Evolutionary conservation across 2,329 filamentous ascomycete species (phyloP).

Genomic region (Fusarium sambucinum): DNA sequence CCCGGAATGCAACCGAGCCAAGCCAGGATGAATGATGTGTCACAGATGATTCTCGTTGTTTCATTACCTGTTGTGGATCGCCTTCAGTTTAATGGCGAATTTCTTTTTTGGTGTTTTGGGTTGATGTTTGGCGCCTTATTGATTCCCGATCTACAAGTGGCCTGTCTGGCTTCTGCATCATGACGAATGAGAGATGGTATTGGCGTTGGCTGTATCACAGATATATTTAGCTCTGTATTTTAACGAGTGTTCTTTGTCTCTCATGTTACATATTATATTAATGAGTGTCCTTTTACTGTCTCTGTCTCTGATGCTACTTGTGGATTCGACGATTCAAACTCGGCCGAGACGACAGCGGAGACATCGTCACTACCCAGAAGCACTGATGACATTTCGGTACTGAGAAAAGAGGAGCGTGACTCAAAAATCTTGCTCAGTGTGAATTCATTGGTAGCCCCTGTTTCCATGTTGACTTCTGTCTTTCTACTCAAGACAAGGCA

Average conservation of each 20-base stretch:
- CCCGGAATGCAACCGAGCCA: neutral
- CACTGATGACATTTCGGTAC: neutral
- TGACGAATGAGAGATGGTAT: conserved; percentile 39
- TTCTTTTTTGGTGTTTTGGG: conserved; percentile 38
- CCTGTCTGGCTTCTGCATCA: conserved; percentile 31
- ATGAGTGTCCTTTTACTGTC: conserved; percentile 14
- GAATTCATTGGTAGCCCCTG: conserved; percentile 1
- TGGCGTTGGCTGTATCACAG: conserved; percentile 39
- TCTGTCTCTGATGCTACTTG: conserved; percentile 3
- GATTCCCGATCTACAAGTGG: conserved; percentile 37
- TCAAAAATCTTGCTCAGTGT: neutral
- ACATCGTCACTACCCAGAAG: neutral
- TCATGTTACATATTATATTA: conserved; percentile 23
- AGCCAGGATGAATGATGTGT: conserved; percentile 8
- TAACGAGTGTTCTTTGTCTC: conserved; percentile 29
- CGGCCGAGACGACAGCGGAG: conserved; percentile 9
- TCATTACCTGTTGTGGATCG: conserved; percentile 8
- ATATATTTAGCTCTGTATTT: conserved; percentile 38
- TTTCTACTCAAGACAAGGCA: conserved; percentile 5
- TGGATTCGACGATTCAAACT: conserved; percentile 16
- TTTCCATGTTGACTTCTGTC: neutral
- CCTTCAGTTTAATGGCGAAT: conserved; percentile 20
- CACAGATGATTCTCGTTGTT: conserved; percentile 12
- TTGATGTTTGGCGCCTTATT: conserved; percentile 30
- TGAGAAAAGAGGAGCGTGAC: neutral